These are phyloP conservation scores for Davidsoniella eucalypti DNA, from an alignment of 2,329 filamentous ascomycete genomes.

Conservation along the genomic window DNA sequence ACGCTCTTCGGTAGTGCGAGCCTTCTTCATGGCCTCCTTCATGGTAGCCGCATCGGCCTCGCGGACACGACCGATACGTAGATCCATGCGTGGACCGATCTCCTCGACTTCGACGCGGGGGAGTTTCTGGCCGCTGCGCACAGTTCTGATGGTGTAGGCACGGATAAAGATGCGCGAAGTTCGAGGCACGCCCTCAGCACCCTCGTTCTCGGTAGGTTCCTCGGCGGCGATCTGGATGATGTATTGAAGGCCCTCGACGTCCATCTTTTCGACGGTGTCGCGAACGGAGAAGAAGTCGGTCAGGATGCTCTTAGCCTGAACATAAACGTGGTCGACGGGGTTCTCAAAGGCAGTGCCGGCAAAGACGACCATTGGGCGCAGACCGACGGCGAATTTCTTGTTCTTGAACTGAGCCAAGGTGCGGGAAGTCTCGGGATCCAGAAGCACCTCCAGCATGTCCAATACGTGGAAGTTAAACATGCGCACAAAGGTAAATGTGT, in stretches of 20 bases:
- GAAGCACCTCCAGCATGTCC: constrained; percentile 84
- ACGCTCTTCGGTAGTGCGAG: constrained; percentile 56
- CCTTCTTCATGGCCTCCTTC: constrained; percentile 83
- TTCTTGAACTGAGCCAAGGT: constrained; percentile 60
- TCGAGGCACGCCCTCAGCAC: constrained; percentile 22
- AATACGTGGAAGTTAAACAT: constrained; percentile 76
- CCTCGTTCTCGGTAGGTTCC: constrained; percentile 31
- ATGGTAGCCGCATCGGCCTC: constrained; percentile 63
- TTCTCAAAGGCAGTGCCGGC: constrained; percentile 77
- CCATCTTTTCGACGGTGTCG: constrained; percentile 57
- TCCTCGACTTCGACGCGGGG: constrained; percentile 88
- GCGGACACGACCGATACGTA: constrained; percentile 64
- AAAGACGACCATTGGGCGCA: constrained; percentile 86
- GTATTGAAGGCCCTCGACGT: constrained; percentile 90
- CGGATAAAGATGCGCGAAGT: constrained; percentile 51
- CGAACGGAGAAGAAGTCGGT: constrained; percentile 84
- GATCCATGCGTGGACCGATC: constrained; percentile 88
- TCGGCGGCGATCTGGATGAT: constrained; percentile 67
- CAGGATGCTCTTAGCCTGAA: constrained; percentile 71
- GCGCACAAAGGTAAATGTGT: constrained; percentile 67
- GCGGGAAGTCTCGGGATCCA: constrained; percentile 59
- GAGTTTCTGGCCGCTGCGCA: constrained; percentile 70
- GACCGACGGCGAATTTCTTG: constrained; percentile 57
- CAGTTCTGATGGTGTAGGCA: constrained; percentile 73
- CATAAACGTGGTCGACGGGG: constrained; percentile 62